A percentile compares a stretch with the other conserved stretches of the same genome.
phyloP scores from a whole-genome alignment of 2,329 filamentous ascomycete genomes.

The Thielaviopsis populi region DNA sequence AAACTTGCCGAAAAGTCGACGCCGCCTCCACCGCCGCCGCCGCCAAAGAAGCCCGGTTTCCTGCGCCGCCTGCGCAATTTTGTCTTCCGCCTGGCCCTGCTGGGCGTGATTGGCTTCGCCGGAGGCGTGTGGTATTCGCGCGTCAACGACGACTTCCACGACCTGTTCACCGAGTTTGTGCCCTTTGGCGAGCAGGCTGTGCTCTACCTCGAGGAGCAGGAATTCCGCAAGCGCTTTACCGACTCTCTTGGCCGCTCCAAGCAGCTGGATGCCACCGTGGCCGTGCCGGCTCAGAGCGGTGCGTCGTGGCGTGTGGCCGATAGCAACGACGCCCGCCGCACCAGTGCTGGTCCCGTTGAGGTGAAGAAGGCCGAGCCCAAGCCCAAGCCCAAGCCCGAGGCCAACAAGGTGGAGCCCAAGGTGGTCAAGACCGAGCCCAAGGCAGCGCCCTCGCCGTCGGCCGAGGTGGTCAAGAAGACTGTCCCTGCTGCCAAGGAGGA shows the following conservation, averaged over 20 bases:
- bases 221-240: conserved; percentile 76
- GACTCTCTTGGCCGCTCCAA: conserved; percentile 33
- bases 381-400: conserved; percentile 22
- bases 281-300: conserved; percentile 72
- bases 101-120: conserved; percentile 65
- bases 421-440: conserved; percentile 21
- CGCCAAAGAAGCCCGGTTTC: conserved; percentile 46
- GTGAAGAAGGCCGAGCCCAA: conserved; percentile 22
- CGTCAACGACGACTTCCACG: conserved; percentile 93
- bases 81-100: conserved; percentile 58
- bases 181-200: conserved; percentile 91
- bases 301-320: conserved; percentile 66
- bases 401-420: conserved; percentile 22
- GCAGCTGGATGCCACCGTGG: conserved; percentile 55
- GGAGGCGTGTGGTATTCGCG: conserved; percentile 88
- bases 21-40: conserved; percentile 24
- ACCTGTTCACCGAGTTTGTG: conserved; percentile 96
- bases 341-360: conserved; percentile 36
- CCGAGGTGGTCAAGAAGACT: conserved; percentile 22
- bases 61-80: conserved; percentile 62
- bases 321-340: conserved; percentile 43
- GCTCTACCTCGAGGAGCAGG: conserved; percentile 85
- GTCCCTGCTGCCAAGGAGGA: conserved; percentile 19
- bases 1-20: not conserved
- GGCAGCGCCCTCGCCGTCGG: conserved; percentile 22